These are phyloP conservation scores for Sporothrix brasiliensis DNA, from an alignment of 2,329 filamentous ascomycete species.

Conservation along the genomic window DNA sequence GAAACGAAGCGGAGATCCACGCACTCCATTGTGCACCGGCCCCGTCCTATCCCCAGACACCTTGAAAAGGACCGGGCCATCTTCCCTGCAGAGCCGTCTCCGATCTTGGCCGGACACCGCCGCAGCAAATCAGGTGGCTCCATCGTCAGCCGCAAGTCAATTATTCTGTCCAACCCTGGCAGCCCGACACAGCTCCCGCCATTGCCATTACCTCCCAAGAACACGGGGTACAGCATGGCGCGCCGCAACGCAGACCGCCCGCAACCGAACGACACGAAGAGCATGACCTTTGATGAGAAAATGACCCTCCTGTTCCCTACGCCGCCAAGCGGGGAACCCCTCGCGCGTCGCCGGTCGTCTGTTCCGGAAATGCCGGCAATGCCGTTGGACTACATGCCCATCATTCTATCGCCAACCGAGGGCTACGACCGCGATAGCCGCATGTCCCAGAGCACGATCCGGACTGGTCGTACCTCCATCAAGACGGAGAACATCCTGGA, in stretches of 20 bases:
- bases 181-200: constrained; percentile 57
- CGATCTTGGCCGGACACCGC: constrained; percentile 46
- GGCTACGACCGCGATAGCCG: constrained; percentile 36
- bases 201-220: constrained; percentile 57
- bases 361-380: constrained; percentile 52
- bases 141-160: constrained; percentile 50
- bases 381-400: constrained; percentile 40
- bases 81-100: constrained; percentile 52
- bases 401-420: constrained; percentile 37
- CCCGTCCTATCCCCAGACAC: constrained; percentile 59
- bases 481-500: constrained; percentile 49
- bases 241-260: constrained; percentile 42
- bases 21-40: constrained; percentile 56
- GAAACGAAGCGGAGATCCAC: constrained; percentile 36
- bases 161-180: constrained; percentile 49
- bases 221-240: constrained; percentile 39
- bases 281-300: constrained; percentile 63
- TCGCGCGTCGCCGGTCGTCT: constrained; percentile 44
- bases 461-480: constrained; percentile 45
- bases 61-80: constrained; percentile 51
- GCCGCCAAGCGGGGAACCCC: constrained; percentile 40
- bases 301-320: constrained; percentile 55
- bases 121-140: constrained; percentile 56
- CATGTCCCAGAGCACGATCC: constrained; percentile 43
- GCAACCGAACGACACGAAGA: constrained; percentile 57